These are phyloP conservation scores for Ustilago lituana DNA, from an alignment of 1,284 basidiomycete species.

Conservation along the genomic window DNA sequence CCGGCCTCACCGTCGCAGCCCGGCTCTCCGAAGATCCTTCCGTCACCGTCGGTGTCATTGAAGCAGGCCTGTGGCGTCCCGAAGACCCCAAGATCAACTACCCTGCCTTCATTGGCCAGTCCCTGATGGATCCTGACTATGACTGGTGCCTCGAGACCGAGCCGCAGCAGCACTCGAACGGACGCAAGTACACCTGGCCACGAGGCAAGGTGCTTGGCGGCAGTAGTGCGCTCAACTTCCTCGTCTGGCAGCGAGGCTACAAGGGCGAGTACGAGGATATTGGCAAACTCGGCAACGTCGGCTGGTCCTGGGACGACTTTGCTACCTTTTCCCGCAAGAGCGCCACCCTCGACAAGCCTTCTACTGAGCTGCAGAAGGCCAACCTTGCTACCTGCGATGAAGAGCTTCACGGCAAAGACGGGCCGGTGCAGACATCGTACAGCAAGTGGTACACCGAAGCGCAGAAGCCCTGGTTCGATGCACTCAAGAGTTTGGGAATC, in stretches of 20 bases:
- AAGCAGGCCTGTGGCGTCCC: constrained; percentile 54
- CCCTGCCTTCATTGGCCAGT: constrained; percentile 49
- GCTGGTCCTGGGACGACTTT: constrained; percentile 56
- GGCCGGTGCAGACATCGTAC: constrained; percentile 49
- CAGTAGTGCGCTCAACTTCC: constrained; percentile 69
- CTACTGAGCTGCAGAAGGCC: constrained; percentile 41
- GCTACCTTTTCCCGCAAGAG: constrained; percentile 36
- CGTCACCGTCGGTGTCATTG: constrained; percentile 54
- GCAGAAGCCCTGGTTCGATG: constrained; percentile 50
- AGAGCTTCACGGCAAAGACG: constrained; percentile 40
- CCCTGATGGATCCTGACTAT: constrained; percentile 54
- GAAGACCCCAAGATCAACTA: constrained; percentile 53
- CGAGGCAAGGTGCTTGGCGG: constrained; percentile 48
- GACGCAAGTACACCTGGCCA: constrained; percentile 50
- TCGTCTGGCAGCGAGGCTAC: constrained; percentile 57
- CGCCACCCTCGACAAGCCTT: constrained; percentile 34
- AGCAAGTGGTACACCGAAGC: constrained; percentile 55
- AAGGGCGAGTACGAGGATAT: constrained; percentile 55
- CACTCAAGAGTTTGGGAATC: constrained; percentile 49
- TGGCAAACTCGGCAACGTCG: constrained; percentile 45
- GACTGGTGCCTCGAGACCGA: constrained; percentile 49
- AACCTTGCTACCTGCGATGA: constrained; percentile 48
- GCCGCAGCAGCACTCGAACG: constrained; percentile 44
- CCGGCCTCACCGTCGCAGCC: constrained; percentile 52
- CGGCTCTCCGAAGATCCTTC: constrained; percentile 49